These are phyloP conservation scores for Phytophthora aleatoria DNA, from an alignment of 352 stramenopile species.

Conservation along the genomic window DNA sequence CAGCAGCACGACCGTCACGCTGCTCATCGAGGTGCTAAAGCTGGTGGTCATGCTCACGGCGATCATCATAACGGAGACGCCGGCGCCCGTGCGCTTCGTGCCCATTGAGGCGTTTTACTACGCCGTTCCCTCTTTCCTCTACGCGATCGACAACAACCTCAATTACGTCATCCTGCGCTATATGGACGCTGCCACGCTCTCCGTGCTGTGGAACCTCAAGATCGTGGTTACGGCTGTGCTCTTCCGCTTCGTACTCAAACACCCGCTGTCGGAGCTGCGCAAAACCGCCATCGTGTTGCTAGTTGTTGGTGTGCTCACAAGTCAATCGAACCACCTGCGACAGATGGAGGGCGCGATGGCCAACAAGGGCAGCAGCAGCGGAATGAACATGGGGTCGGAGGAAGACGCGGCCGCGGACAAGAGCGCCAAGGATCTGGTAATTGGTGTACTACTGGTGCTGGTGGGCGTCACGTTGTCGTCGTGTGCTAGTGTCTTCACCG, in stretches of 20 bases:
- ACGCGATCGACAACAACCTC: constrained; percentile 90
- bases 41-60: constrained; percentile 51
- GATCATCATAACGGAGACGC: constrained; percentile 48
- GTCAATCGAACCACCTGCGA: constrained; percentile 73
- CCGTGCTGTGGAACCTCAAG: constrained; percentile 90
- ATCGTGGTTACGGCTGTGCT: constrained; percentile 86
- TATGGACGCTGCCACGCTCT: constrained; percentile 85
- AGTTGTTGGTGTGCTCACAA: constrained; percentile 80
- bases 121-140: constrained; percentile 83
- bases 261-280: constrained; percentile 67
- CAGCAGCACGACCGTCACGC: constrained; percentile 83
- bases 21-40: constrained; percentile 88
- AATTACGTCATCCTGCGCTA: constrained; percentile 89
- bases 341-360: constrained; percentile 32
- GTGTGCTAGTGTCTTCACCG: constrained; percentile 83
- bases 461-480: constrained; percentile 79
- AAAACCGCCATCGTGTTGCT: constrained; percentile 80
- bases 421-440: constrained; percentile 34
- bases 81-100: constrained; percentile 47
- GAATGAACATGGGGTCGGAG: constrained; percentile 12
- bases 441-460: constrained; percentile 73
- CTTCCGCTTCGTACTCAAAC: constrained; percentile 84
- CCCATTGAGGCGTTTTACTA: constrained; percentile 70
- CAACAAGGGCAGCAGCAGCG: constrained; percentile 17
- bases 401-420: constrained; percentile 22